Percentiles rank a stretch among this genome's conserved stretches.
Conservation (phyloP, 495 filamentous ascomycete species). For the Podospora comata region DNA sequence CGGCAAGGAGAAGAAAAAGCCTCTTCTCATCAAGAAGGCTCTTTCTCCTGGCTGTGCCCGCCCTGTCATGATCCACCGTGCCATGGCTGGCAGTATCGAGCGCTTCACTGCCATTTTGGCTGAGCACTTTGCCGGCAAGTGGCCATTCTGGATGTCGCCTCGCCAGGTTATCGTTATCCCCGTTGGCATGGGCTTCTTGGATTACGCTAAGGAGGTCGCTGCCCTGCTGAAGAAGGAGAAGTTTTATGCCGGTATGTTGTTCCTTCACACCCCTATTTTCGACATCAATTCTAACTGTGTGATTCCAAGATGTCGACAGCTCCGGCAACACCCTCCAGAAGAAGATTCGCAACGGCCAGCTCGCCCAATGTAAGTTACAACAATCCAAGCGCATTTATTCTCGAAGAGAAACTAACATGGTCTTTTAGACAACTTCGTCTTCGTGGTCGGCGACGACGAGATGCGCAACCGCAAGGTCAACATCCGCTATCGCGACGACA, state of each 20-base stretch:
- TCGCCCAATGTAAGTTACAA: constrained; percentile 72
- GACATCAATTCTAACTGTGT: not conserved
- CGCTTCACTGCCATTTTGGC: constrained; percentile 90
- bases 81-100: constrained; percentile 90
- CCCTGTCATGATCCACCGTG: constrained; percentile 95
- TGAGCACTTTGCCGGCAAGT: constrained; percentile 96
- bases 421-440: constrained; percentile 39
- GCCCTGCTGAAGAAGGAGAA: constrained; percentile 49
- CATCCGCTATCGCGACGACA: constrained; percentile 86
- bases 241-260: constrained; percentile 48
- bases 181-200: constrained; percentile 78
- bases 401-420: constrained; percentile 7
- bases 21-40: constrained; percentile 44
- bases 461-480: constrained; percentile 75
- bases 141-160: constrained; percentile 97
- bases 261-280: not conserved
- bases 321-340: constrained; percentile 91
- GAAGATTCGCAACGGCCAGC: constrained; percentile 86
- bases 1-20: constrained; percentile 34
- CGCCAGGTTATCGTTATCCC: constrained; percentile 90
- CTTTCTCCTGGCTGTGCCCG: constrained; percentile 71
- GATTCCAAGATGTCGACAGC: constrained; percentile 67
- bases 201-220: constrained; percentile 85
- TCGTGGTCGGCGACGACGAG: constrained; percentile 80
- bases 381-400: not conserved